Evolutionary conservation across 257 asterid genomes (phyloP).

Genomic region (Petrea volubilis): DNA sequence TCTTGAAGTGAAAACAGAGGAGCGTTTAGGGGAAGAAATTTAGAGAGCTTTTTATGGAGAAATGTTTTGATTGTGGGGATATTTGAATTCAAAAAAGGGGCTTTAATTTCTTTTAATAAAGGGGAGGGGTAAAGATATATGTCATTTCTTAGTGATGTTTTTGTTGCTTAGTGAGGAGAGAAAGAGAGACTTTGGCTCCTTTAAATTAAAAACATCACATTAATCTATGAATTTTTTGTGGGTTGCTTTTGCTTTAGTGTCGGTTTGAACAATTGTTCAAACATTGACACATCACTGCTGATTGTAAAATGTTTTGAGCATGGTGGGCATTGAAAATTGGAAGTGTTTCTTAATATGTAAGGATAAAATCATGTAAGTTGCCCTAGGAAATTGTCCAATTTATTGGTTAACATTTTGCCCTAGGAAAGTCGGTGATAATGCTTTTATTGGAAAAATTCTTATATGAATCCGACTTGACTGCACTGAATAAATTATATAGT

Average conservation of each 20-base stretch:
- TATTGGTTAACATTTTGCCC: neutral
- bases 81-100: too few species aligned
- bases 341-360: neutral
- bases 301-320: slow-evolving; percentile 17
- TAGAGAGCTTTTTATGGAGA: too few species aligned
- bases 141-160: slow-evolving; percentile 33
- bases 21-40: too few species aligned
- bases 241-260: slow-evolving; percentile 42
- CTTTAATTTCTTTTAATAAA: slow-evolving; percentile 70
- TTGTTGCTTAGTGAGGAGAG: slow-evolving; percentile 39
- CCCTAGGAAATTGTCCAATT: neutral
- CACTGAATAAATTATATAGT: too few species aligned
- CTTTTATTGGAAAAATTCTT: too few species aligned
- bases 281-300: slow-evolving; percentile 37
- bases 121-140: slow-evolving; percentile 47
- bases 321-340: neutral
- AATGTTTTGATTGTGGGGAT: too few species aligned
- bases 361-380: neutral
- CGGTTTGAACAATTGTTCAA: slow-evolving; percentile 33
- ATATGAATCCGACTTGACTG: too few species aligned
- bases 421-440: too few species aligned
- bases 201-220: slow-evolving; percentile 36
- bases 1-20: too few species aligned
- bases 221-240: slow-evolving; percentile 30
- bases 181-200: slow-evolving; percentile 36